A percentile compares a stretch with the other conserved stretches of the same genome.
These are phyloP conservation scores for Brettanomyces anomalus DNA, from an alignment of 805 yeast species.

Conservation along the genomic window DNA sequence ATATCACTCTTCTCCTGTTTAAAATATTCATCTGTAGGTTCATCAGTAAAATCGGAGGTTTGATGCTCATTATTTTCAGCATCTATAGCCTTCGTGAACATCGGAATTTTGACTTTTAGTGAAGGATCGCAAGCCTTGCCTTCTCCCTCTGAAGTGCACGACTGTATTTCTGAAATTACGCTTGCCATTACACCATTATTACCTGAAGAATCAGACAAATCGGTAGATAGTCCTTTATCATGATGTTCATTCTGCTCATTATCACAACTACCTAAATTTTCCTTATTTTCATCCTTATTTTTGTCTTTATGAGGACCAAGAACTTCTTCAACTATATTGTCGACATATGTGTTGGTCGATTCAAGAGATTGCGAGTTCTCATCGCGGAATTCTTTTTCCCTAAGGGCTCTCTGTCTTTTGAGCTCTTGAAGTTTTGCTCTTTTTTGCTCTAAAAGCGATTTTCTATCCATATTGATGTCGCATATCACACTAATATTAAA, in stretches of 20 bases:
- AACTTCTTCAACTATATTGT: conserved; percentile 1
- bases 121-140: too few species aligned
- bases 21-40: too few species aligned
- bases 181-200: background rate
- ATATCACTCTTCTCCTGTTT: background rate
- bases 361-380: background rate
- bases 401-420: conserved; percentile 35
- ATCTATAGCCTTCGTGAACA: conserved; percentile 15
- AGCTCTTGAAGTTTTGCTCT: conserved; percentile 41
- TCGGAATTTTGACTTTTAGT: background rate
- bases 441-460: conserved; percentile 38
- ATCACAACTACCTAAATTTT: background rate
- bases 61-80: conserved; percentile 4
- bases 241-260: background rate
- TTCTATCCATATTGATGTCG: conserved; percentile 16
- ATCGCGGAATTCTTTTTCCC: conserved; percentile 10
- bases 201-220: background rate
- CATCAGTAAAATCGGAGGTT: background rate
- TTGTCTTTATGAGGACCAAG: too few species aligned
- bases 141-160: background rate
- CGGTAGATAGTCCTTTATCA: background rate
- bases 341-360: background rate
- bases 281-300: background rate
- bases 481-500: too few species aligned
- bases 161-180: background rate